A percentile compares a stretch with the other conserved stretches of the same genome.
These are phyloP conservation scores for Geotrichum carabidarum DNA, from an alignment of 1,139 yeast species.

Conservation along the genomic window DNA sequence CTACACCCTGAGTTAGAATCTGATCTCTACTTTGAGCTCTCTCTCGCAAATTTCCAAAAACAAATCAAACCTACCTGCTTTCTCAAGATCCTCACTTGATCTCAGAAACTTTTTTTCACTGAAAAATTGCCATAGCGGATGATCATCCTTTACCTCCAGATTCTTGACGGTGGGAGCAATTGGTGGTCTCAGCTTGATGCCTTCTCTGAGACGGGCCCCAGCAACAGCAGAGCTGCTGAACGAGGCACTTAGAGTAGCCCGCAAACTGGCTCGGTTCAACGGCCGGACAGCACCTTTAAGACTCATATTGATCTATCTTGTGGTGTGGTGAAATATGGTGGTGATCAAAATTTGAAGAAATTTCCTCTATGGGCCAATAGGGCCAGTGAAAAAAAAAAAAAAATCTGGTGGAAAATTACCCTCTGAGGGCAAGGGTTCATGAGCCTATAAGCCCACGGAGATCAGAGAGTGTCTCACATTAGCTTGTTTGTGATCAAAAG, in stretches of 20 bases:
- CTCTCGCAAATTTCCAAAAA: neutral
- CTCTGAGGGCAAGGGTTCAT: no score
- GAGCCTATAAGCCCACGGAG: no score
- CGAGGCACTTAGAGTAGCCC: slow-evolving; percentile 12
- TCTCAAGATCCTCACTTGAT: slow-evolving; percentile 51
- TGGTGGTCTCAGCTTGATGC: slow-evolving; percentile 62
- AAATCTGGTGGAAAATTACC: no score
- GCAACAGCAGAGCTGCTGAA: slow-evolving; percentile 48
- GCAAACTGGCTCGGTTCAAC: neutral
- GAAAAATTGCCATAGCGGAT: slow-evolving; percentile 95
- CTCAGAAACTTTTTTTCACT: slow-evolving; percentile 56
- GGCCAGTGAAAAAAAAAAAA: no score
- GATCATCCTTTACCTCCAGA: slow-evolving; percentile 71
- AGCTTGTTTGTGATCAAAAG: no score
- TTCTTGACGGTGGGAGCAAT: slow-evolving; percentile 75
- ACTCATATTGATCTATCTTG: slow-evolving; percentile 1
- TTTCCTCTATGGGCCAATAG: no score
- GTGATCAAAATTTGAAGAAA: no score
- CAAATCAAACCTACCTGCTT: slow-evolving; percentile 30
- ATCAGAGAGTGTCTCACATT: no score
- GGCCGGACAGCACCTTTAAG: slow-evolving; percentile 3
- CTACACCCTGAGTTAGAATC: no score
- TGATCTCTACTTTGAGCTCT: slow-evolving; percentile 42
- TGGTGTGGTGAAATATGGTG: no score
- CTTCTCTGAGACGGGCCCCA: slow-evolving; percentile 39